These are phyloP conservation scores for Sugiyamaella chiloensis DNA, from an alignment of 805 yeast genomes.

Conservation along the genomic window DNA sequence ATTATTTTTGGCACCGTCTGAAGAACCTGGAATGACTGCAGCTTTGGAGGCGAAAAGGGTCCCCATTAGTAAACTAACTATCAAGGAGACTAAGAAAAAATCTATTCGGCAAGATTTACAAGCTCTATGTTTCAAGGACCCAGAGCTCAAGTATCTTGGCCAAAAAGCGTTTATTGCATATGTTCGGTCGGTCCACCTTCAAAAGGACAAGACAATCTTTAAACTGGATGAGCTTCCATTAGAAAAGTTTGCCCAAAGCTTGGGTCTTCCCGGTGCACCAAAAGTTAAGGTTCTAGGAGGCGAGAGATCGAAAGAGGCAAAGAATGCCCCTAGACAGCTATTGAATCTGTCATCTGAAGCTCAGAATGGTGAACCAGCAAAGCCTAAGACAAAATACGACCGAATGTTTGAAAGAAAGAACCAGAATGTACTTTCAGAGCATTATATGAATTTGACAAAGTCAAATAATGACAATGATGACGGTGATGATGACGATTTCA, in stretches of 20 bases:
- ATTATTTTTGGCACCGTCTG: conserved; percentile 78
- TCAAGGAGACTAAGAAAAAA: conserved; percentile 66
- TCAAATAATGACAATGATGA: conserved; percentile 39
- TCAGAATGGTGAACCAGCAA: conserved; percentile 48
- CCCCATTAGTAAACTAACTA: conserved; percentile 66
- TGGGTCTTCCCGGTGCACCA: conserved; percentile 97
- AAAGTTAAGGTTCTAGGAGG: conserved; percentile 68
- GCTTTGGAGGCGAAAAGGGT: conserved; percentile 62
- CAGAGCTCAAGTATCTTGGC: conserved; percentile 87
- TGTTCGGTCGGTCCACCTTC: conserved; percentile 77
- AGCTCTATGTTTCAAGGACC: conserved; percentile 85
- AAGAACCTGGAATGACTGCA: conserved; percentile 70
- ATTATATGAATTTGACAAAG: conserved; percentile 72
- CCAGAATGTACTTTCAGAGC: conserved; percentile 87
- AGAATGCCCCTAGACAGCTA: conserved; percentile 76
- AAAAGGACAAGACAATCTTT: conserved; percentile 83
- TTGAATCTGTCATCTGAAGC: conserved; percentile 52
- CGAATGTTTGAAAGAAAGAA: conserved; percentile 94
- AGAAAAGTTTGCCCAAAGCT: conserved; percentile 77
- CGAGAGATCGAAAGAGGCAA: conserved; percentile 58
- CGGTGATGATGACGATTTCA: conserved; percentile 66
- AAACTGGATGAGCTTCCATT: conserved; percentile 71
- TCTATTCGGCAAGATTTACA: conserved; percentile 83
- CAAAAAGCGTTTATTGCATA: conserved; percentile 96
- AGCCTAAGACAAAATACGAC: conserved; percentile 83